phyloP scores from a whole-genome alignment of 257 asterid genomes.

The Linderniella brevidens region DNA sequence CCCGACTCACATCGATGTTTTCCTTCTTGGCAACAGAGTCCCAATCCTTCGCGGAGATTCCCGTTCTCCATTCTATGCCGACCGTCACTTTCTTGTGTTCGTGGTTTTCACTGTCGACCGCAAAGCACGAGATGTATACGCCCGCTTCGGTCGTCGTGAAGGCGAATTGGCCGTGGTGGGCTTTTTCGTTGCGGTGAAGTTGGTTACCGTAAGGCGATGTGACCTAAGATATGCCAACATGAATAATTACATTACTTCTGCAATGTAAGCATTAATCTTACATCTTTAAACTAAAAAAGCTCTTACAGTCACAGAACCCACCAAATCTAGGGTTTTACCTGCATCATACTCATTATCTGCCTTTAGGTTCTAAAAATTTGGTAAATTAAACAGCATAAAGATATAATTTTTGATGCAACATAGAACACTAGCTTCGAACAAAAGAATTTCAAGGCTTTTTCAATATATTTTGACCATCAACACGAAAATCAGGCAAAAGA shows the following conservation, averaged over 20 bases:
- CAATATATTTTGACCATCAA: no score
- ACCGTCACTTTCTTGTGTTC: conserved; percentile 33
- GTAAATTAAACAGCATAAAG: no score
- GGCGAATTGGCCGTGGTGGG: conserved; percentile 59
- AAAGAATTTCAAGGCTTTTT: no score
- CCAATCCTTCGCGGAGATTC: conserved; percentile 75
- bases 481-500: no score
- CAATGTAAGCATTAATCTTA: no score
- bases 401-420: no score
- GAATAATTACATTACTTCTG: not conserved
- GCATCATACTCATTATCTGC: no score
- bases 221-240: conserved; percentile 25
- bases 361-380: no score
- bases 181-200: conserved; percentile 48
- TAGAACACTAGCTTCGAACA: no score
- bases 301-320: no score
- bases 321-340: no score
- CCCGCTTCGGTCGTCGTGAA: conserved; percentile 74
- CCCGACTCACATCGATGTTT: conserved; percentile 42
- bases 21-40: conserved; percentile 82
- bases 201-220: conserved; percentile 61
- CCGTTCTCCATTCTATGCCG: conserved; percentile 75
- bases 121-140: conserved; percentile 55
- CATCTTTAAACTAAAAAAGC: no score
- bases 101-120: conserved; percentile 19